Conservation (phyloP, 768 basidiomycete species). For the Tubosaeta sp. region DNA sequence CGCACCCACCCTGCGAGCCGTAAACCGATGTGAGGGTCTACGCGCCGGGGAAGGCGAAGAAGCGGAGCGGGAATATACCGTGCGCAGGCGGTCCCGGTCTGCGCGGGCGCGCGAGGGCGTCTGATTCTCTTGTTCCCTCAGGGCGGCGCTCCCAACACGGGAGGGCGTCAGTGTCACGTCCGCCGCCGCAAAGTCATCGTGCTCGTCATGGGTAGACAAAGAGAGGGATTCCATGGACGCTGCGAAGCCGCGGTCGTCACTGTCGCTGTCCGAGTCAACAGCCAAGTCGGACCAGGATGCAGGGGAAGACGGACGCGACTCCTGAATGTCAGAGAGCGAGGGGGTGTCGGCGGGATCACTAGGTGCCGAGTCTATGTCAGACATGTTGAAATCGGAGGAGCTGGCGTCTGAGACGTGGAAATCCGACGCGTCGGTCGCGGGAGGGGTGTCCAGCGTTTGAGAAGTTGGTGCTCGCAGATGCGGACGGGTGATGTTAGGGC, state of each 20-base stretch:
- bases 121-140: no score
- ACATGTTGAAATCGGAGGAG: conserved; percentile 36
- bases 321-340: conserved; percentile 25
- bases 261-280: conserved; percentile 24
- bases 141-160: no score
- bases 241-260: conserved; percentile 31
- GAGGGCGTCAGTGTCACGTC: conserved; percentile 3
- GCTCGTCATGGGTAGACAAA: conserved; percentile 25
- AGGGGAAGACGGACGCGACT: conserved; percentile 27
- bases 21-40: conserved; percentile 26
- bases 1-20: conserved; percentile 9
- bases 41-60: conserved; percentile 57
- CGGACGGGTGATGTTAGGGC: conserved; percentile 68
- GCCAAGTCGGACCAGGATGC: conserved; percentile 39
- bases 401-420: conserved; percentile 44
- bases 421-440: conserved; percentile 62
- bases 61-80: conserved; percentile 35
- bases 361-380: conserved; percentile 23
- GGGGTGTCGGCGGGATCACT: conserved; percentile 10
- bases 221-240: conserved; percentile 34
- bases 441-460: conserved; percentile 61
- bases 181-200: conserved; percentile 8
- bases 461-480: conserved; percentile 36
- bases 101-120: conserved; percentile 12
- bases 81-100: conserved; percentile 26